Evolutionary conservation across 108 stramenopile species (phyloP), one percentile per base, ranked within the genome.

Genomic region (Cyclotella cryptica): DNA sequence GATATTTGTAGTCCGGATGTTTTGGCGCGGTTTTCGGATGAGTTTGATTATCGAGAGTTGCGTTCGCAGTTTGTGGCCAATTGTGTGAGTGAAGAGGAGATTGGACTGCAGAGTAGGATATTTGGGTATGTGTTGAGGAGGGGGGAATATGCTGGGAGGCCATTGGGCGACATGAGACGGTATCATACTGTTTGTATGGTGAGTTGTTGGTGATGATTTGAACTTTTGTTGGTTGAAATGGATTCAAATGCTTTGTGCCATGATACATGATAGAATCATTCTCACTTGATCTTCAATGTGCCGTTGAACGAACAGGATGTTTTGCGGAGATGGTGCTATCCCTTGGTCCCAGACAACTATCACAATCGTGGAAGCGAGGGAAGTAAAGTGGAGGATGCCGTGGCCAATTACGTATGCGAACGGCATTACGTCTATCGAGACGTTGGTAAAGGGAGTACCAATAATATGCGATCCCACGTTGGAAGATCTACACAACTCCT

Each of bases 1-100:
- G 93, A 96, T 67, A 96, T 99, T 67, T 99, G 99, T 84, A 96
- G 94, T 53, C 98, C 98, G 1, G 99, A 99, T 66, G 96, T 99
- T 11, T 81, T 99, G 65, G 95, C 97, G 21, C 88, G 95, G 71
- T 96, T 98, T 69, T 81, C 85, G 45, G 99, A 99, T 84, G 96
- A 97, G 72, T 99, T 98, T 77, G 99, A 99, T 70, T 99, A 98
- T 71, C 83, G 94, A 61, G 93, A 98, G 46, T 80, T 96, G 53
- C 73, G 96, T 1, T 52, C 78, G n/a, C 89, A 96, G 67, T 97
- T 97, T 85, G 90, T 99, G 35, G 79, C 85, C 49, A 96, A 98
- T 66, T 93, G 87, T 39, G 97, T 96, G 17, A 93, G 93, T 41
- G 98, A 98, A 79, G 94, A 93, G 81, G 98, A 98, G 85, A 89